Evolutionary conservation across 768 basidiomycete species (phyloP), one percentile per base, ranked within the genome.

Genomic region (Tylopilus subfusipes): DNA sequence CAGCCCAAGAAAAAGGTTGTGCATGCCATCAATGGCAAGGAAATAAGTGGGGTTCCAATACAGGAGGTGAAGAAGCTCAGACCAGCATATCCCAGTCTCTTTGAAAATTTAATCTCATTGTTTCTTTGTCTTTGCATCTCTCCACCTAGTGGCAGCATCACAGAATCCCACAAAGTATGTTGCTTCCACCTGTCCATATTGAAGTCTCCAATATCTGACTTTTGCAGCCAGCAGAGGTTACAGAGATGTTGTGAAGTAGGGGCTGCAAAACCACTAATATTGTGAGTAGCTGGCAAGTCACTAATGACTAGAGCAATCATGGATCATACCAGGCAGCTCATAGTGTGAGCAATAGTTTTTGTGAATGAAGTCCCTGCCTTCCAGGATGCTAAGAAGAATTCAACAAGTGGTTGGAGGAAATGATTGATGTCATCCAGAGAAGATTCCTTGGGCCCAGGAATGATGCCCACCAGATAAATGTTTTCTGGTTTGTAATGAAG

Each of bases 391-490:
- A 67, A 36, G 1, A 78, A 62, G 18, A 74, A 65, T 27, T 72
- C 56, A 1, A 78, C 66, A 2, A 78, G 50, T 0, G 70, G 68
- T 1, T 29, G 10, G 7, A 78, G 54, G 19, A 70, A 64, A 27
- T 72, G n/a, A n/a, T n/a, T n/a, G n/a, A n/a, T n/a, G n/a, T n/a
- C n/a, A n/a, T 45, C 29, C 1, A 45, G 13, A 2, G 29, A 53
- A 0, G 76, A 74, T 21, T 75, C 66, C 8, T 59, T 53, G 0
- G 75, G 75, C 0, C 74, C 71, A 5, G 75, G 73, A 12, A 75
- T 72, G 38, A 76, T 51, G 0, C 68, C 73, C 0, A 64, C 70
- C 0, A 75, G 53, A 50, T 67, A 77, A 47, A 78, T 60, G 56
- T 79, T 76, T 39, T 76, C 64, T 0, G 55, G 5, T 39, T 49